These are phyloP conservation scores for Penicillium glabrum DNA, from an alignment of 2,329 filamentous ascomycete genomes.

Conservation along the genomic window DNA sequence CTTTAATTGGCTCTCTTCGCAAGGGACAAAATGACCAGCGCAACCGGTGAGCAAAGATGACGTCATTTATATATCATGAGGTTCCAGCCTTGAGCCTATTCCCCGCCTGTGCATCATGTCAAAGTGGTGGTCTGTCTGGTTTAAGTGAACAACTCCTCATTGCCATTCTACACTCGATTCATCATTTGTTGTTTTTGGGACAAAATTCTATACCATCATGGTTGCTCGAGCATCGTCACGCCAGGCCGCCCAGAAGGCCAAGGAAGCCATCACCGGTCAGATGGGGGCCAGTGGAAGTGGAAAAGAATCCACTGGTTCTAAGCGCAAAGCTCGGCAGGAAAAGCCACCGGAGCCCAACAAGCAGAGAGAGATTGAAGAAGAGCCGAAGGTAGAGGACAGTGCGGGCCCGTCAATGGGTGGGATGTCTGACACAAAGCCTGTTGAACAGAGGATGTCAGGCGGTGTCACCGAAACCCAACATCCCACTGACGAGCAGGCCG, in stretches of 20 bases:
- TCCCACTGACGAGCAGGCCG: slow-evolving; percentile 3
- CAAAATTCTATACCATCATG: slow-evolving; percentile 21
- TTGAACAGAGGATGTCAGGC: slow-evolving; percentile 17
- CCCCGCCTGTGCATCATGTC: background rate
- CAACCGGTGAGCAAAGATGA: slow-evolving; percentile 22
- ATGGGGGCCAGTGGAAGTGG: slow-evolving; percentile 29
- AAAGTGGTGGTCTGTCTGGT: background rate
- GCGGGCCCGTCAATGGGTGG: background rate
- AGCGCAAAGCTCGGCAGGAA: slow-evolving; percentile 38
- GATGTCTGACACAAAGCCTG: slow-evolving; percentile 1
- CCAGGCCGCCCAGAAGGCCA: slow-evolving; percentile 45
- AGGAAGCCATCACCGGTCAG: slow-evolving; percentile 39
- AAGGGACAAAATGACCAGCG: background rate
- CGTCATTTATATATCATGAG: slow-evolving; percentile 31
- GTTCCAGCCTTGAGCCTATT: background rate
- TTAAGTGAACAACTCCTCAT: background rate
- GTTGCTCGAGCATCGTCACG: slow-evolving; percentile 41
- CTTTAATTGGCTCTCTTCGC: background rate
- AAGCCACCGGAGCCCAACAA: slow-evolving; percentile 36
- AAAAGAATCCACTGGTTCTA: slow-evolving; percentile 31
- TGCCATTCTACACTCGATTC: background rate
- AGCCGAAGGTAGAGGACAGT: slow-evolving; percentile 27
- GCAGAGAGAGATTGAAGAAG: slow-evolving; percentile 29
- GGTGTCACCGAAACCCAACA: background rate
- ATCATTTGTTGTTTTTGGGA: background rate